These are phyloP conservation scores for Penicilliopsis zonata DNA, from an alignment of 495 filamentous ascomycete species.

Conservation along the genomic window DNA sequence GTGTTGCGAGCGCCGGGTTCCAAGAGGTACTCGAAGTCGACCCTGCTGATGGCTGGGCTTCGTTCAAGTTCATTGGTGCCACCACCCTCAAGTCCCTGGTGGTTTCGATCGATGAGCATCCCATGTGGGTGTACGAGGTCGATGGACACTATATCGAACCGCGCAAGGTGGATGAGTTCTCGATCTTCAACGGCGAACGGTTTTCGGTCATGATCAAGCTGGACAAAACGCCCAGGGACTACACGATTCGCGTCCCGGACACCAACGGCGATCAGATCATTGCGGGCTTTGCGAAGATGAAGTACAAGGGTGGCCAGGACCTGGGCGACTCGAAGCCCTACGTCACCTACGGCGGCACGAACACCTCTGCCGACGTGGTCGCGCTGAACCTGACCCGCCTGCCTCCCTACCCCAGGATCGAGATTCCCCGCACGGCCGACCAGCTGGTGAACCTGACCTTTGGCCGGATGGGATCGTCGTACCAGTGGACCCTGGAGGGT, in stretches of 20 bases:
- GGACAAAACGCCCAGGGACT: constrained; percentile 17
- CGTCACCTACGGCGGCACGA: constrained; percentile 26
- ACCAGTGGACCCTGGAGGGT: constrained; percentile 27
- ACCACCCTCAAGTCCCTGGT: constrained; percentile 20
- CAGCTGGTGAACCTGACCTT: constrained; percentile 27
- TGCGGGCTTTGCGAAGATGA: constrained; percentile 17
- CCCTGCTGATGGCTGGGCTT: constrained; percentile 24
- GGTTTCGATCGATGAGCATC: constrained; percentile 32
- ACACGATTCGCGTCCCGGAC: constrained; percentile 20
- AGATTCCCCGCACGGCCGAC: constrained; percentile 21
- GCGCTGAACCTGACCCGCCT: constrained; percentile 19
- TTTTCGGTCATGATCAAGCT: constrained; percentile 25
- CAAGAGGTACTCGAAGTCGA: constrained; percentile 24
- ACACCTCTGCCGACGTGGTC: constrained; percentile 17
- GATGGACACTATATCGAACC: constrained; percentile 28
- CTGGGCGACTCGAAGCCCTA: constrained; percentile 16
- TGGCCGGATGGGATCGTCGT: constrained; percentile 20
- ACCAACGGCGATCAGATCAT: constrained; percentile 21
- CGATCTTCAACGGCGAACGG: constrained; percentile 23
- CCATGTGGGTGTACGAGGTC: constrained; percentile 29
- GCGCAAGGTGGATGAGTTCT: constrained; percentile 13
- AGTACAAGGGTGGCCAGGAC: constrained; percentile 17
- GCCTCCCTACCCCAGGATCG: constrained; percentile 20
- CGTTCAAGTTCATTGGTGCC: constrained; percentile 35
- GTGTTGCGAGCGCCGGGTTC: constrained; percentile 24